Conservation (phyloP, 2,329 filamentous ascomycete species). For the Diaporthe caulivora region DNA sequence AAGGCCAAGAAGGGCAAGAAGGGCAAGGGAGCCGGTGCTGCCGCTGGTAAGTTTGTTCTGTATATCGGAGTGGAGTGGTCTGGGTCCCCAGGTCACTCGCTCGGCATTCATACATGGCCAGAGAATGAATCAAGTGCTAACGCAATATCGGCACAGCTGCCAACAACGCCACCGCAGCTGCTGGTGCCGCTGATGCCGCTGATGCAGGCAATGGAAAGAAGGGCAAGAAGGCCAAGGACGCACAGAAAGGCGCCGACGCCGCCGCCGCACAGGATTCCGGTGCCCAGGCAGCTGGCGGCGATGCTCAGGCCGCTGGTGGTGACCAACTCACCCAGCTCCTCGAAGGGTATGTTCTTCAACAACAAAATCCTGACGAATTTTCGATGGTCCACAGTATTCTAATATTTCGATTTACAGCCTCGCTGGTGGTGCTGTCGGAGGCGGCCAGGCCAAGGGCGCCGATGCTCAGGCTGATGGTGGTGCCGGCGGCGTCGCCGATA, state of each 20-base stretch:
- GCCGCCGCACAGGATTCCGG: conserved; percentile 17
- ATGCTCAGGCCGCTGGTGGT: conserved; percentile 4
- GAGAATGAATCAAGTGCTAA: neutral
- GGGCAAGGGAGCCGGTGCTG: neutral
- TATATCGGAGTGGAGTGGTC: no score
- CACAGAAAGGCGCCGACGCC: neutral
- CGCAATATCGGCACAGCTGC: neutral
- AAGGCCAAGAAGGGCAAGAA: conserved; percentile 22
- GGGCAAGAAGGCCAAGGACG: conserved; percentile 9
- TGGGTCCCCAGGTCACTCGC: no score
- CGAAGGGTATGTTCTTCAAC: conserved; percentile 1
- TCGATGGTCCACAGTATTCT: neutral
- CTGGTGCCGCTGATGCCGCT: neutral
- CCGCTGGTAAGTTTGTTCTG: neutral
- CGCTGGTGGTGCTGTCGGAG: conserved; percentile 10
- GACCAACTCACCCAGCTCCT: conserved; percentile 26
- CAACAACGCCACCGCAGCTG: neutral
- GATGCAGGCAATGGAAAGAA: neutral
- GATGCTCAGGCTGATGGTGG: neutral
- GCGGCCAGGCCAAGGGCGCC: neutral
- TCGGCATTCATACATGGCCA: no score
- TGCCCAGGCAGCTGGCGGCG: neutral
- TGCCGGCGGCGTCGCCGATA: conserved; percentile 8
- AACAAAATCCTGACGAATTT: neutral
- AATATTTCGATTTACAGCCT: neutral